Evolutionary conservation across 2,329 filamentous ascomycete species (phyloP), one percentile per base, ranked within the genome.

Genomic region (Monosporascus cannonballus): DNA sequence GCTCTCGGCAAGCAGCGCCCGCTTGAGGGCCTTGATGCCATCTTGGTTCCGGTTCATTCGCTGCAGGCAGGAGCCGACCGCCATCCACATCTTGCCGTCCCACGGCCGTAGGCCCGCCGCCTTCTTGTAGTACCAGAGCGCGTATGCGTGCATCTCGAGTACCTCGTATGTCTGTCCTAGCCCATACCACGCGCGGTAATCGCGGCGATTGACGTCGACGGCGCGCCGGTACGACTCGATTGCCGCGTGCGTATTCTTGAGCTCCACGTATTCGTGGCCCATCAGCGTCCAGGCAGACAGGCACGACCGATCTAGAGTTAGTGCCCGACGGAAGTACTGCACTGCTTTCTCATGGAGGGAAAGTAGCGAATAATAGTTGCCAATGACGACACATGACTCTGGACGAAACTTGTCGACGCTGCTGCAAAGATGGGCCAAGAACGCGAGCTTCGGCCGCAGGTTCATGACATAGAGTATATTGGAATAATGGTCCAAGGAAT

Each of bases 51-150:
- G 85, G 50, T 86, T 87, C 79, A 96, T 95, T 67, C 92, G 93
- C 56, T 93, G 87, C 58, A 96, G 85, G 67, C 93, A 96, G 36
- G 89, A 89, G 9, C 90, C 94, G 5, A 99, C 91, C 0, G 94
- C 94, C 75, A 94, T 88, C 94, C 94, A 99, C 89, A 99, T 96
- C 71, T 97, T 97, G 0, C 92, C 90, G 62, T 99, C 94, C 78
- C 93, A 96, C 0, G 93, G 91, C n/a, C 92, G 84, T 2, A 99
- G 76, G 0, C 91, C 90, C 0, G 93, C 93, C 0, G 94, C 94
- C 52, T 94, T 90, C 67, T 97, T 95, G 74, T 96, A 96, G 72
- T 99, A 99, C 81, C 94, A 97, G 0, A 99, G 74, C 1, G 93
- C 92, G 68, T 99, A 99, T 44, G 92, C 91, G 66, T 96, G 90